Base-by-base conservation (phyloP, 306 rosid genomes). In the Datisca glomerata region DNA sequence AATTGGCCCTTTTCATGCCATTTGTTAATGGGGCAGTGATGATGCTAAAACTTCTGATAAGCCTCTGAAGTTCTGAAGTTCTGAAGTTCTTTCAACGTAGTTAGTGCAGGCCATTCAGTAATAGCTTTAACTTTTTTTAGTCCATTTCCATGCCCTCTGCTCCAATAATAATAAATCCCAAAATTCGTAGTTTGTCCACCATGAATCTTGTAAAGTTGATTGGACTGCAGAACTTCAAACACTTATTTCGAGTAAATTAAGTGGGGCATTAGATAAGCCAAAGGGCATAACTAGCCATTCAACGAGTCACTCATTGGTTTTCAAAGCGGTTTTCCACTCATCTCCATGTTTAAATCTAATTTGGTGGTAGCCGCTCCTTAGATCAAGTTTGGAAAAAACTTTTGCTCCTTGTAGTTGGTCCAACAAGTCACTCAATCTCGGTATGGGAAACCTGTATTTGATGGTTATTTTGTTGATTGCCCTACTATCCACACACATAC, bases 91-190 rank as follows among this genome's bases (percentile, higher is more conserved):
- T n/a, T n/a, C n/a, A 47, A 47, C 9, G 38, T 47, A 12, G 53
- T 12, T 2, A 49, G 29, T 4, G 42, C 28, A 1, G 43, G 31
- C 28, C 43, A 21, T 3, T 33, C 43, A 5, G 8, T 18, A 15
- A 17, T 49, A 0, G 28, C 28, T 6, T 8, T 10, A 9, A 19
- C 8, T 17, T 34, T 32, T 20, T 32, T 29, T 10, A 19, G 13
- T 49, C 55, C 21, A 33, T 18, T 23, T 49, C 19, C 8, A 31
- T 12, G 4, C 55, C 27, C 18, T 32, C 12, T 1, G 18, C 6
- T 4, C 43, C 36, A n/a, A n/a, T n/a, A 5, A 49, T 43, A 49
- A 49, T 35, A 32, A 47, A 47, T 7, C 53, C 40, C 2, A 27
- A 16, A 27, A 27, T 14, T 14, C 12, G 36, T 14, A 28, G 15